Conservation (phyloP, 805 yeast species). For the Barnettozyma populi region DNA sequence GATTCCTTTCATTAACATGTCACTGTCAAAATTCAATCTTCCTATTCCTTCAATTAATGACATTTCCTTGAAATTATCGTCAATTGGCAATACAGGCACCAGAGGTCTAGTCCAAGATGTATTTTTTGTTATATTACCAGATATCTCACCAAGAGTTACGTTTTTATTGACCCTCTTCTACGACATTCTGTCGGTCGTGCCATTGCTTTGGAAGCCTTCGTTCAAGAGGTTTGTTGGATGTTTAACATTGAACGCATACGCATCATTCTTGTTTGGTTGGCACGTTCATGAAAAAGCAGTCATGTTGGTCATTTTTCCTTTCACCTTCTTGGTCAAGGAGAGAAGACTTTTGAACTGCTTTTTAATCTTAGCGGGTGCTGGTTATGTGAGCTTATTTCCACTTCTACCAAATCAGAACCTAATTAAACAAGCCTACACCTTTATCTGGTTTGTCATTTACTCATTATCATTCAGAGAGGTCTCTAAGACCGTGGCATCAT, state of each 20-base stretch:
- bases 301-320: slow-evolving; percentile 83
- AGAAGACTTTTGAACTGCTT: slow-evolving; percentile 67
- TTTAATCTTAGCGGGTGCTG: slow-evolving; percentile 67
- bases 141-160: slow-evolving; percentile 71
- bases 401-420: slow-evolving; percentile 75
- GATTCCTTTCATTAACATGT: slow-evolving; percentile 33
- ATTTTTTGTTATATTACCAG: slow-evolving; percentile 73
- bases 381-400: slow-evolving; percentile 86
- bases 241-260: slow-evolving; percentile 82
- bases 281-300: slow-evolving; percentile 98
- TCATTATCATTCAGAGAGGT: slow-evolving; percentile 68
- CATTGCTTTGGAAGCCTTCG: slow-evolving; percentile 64
- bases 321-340: slow-evolving; percentile 69
- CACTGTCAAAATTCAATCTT: slow-evolving; percentile 31
- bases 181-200: slow-evolving; percentile 72
- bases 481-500: slow-evolving; percentile 36
- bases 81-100: slow-evolving; percentile 46
- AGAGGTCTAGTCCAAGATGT: slow-evolving; percentile 93
- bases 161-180: slow-evolving; percentile 79
- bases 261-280: slow-evolving; percentile 95
- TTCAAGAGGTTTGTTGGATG: slow-evolving; percentile 78
- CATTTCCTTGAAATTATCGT: slow-evolving; percentile 26
- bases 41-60: slow-evolving; percentile 29
- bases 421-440: slow-evolving; percentile 69
- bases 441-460: slow-evolving; percentile 80